Percentiles rank a stretch among this genome's conserved stretches.
Conservation (phyloP, 2,329 filamentous ascomycete genomes). For the Thelonectria olida region DNA sequence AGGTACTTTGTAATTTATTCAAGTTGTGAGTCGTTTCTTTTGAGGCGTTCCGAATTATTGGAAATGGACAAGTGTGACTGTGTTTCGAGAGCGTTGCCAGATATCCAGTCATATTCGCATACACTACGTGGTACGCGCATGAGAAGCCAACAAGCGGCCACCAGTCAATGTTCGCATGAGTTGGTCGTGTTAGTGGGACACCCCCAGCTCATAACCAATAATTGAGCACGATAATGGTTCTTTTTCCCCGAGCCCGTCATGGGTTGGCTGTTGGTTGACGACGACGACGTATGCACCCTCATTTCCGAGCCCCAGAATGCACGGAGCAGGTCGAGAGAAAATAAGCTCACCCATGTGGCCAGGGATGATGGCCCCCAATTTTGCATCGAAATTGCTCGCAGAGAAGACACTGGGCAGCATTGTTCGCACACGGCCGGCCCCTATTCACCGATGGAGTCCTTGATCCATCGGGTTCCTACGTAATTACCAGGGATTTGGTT, state of each 20-base stretch:
- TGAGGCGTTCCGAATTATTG: background rate
- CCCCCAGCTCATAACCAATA: background rate
- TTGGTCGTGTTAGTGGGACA: too few relatives aligned
- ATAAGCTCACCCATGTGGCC: conserved; percentile 24
- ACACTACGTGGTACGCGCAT: too few relatives aligned
- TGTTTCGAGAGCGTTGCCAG: background rate
- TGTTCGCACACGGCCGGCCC: background rate
- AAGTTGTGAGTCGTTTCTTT: background rate
- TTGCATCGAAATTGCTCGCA: conserved; percentile 20
- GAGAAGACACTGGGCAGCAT: background rate
- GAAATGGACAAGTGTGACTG: background rate
- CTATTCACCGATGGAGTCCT: too few relatives aligned
- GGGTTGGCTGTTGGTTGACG: conserved; percentile 7
- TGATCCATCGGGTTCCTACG: conserved; percentile 4
- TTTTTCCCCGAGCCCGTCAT: background rate
- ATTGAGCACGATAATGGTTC: background rate
- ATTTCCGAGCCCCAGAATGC: conserved; percentile 24
- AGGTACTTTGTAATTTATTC: background rate
- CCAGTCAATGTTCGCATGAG: background rate
- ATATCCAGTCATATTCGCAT: background rate
- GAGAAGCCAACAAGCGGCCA: background rate
- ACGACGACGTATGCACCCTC: conserved; percentile 13
- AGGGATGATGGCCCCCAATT: background rate
- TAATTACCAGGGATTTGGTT: conserved; percentile 3
- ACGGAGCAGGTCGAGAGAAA: conserved; percentile 14